Base-by-base conservation (phyloP, 139 green algal species). In the Nannochloris sp. region DNA sequence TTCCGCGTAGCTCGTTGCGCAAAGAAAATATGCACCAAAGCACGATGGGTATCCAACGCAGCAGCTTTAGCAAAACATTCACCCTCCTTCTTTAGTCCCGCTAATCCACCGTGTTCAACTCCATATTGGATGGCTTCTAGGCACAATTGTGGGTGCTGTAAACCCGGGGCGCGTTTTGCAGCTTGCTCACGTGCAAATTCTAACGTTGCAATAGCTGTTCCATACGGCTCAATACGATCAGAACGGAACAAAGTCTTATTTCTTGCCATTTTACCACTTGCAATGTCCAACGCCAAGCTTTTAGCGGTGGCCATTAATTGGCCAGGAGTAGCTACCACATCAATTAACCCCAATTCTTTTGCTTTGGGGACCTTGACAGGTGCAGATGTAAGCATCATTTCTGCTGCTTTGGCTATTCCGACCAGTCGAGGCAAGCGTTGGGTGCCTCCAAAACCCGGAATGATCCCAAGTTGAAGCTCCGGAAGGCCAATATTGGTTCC, bases 1-100 rank as follows among this genome's bases (percentile, higher is more conserved):
- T 92, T 92, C 72, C 95, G 93, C 31, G 95, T 99, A 61, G 82
- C 68, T 36, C 95, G 78, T 77, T 92, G 84, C 3, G 94, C 89
- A 45, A 99, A 97, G 82, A 99, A 99, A 62, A 98, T 93, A 85
- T 98, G 92, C 44, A 97, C 91, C 31, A 99, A 80, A 0, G 87
- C 87, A 76, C 95, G 94, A 78, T 97, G 90, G 0, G 83, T 85
- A 76, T 91, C 82, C 65, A 96, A 74, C 4, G 74, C 59, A 1
- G 85, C 82, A 2, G 87, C 85, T 33, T 74, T 70, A 29, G 70
- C 71, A 74, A 97, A 97, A 37, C 71, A 75, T 42, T 85, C 63
- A 86, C 82, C 78, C 87, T 85, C 14, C 67, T 69, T 54, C 32
- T 42, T 25, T 23, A 98, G 79, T 3, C 94, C 94, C 4, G 76